Percentiles rank a stretch among this genome's conserved stretches.
Evolutionary conservation across 129 eudicot genomes (phyloP).

Genomic region (Scalesia atractyloides): DNA sequence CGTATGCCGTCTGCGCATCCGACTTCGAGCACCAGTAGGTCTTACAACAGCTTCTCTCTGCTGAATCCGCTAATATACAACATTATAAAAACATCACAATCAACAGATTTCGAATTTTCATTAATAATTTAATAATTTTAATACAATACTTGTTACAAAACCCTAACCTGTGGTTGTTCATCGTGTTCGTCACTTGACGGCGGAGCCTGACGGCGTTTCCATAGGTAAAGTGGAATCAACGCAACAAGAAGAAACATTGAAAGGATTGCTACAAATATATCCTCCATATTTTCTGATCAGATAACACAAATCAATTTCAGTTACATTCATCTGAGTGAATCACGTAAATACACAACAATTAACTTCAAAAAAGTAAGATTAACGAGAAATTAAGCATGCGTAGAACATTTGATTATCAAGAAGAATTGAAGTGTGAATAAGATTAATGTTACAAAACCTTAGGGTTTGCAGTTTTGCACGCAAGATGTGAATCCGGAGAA

Average conservation of each 20-base stretch:
- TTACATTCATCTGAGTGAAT: neutral
- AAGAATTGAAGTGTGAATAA: too few species aligned
- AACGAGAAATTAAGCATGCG: neutral
- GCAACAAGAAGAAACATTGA: constrained; percentile 68
- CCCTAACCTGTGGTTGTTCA: constrained; percentile 68
- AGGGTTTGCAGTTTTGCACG: too few species aligned
- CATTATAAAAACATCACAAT: neutral
- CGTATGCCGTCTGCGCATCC: constrained; percentile 91
- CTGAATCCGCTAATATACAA: constrained; percentile 41
- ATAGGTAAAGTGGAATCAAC: constrained; percentile 74
- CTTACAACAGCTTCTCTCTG: constrained; percentile 73
- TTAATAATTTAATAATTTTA: neutral
- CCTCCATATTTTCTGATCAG: constrained; percentile 61
- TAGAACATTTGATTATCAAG: too few species aligned
- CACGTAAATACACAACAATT: neutral
- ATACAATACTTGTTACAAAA: neutral
- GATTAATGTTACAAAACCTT: too few species aligned
- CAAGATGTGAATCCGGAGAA: too few species aligned
- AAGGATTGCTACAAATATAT: constrained; percentile 61
- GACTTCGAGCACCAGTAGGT: constrained; percentile 52
- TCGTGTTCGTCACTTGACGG: constrained; percentile 43
- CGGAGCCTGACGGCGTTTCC: constrained; percentile 69
- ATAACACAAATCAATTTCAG: constrained; percentile 6
- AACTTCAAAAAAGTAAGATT: neutral
- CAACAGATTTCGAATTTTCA: neutral